phyloP scores from a whole-genome alignment of 805 yeast genomes.

The Starmerella floricola region DNA sequence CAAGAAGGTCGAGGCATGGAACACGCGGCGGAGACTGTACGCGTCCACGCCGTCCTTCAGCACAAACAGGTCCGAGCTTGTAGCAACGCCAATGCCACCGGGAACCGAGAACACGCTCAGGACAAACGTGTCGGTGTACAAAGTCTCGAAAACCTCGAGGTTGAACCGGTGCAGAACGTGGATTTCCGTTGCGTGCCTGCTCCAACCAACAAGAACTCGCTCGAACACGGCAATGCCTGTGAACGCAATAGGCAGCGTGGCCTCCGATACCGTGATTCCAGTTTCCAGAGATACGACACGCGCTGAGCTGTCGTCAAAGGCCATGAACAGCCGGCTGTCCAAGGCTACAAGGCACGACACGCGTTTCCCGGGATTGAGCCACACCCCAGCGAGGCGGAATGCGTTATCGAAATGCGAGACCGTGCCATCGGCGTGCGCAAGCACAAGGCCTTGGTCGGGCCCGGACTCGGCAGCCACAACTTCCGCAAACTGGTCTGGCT shows the following conservation, averaged over 20 bases:
- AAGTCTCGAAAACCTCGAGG: conserved; percentile 2
- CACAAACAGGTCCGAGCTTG: conserved; percentile 6
- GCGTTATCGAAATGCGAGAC: background rate
- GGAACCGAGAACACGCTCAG: conserved; percentile 4
- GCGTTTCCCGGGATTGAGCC: conserved; percentile 13
- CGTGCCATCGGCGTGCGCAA: conserved; percentile 12
- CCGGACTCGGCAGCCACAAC: conserved; percentile 1
- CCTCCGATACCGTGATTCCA: background rate
- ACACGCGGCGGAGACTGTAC: background rate
- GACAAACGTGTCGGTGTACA: conserved; percentile 5
- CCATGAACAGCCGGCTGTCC: conserved; percentile 6
- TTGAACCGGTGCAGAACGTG: conserved; percentile 10
- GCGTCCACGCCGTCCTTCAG: background rate
- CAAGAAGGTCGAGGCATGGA: background rate
- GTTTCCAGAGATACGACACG: conserved; percentile 2
- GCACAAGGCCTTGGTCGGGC: background rate
- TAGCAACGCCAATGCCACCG: conserved; percentile 4
- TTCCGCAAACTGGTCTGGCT: background rate
- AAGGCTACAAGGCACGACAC: background rate
- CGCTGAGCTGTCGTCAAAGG: background rate
- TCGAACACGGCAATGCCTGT: conserved; percentile 12
- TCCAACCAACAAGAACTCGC: conserved; percentile 9
- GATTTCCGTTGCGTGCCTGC: background rate
- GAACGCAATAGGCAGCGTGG: background rate
- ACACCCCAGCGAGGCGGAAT: background rate